Evolutionary conservation across 257 asterid genomes (phyloP), one percentile per base, ranked within the genome.

Genomic region (Phtheirospermum japonicum): DNA sequence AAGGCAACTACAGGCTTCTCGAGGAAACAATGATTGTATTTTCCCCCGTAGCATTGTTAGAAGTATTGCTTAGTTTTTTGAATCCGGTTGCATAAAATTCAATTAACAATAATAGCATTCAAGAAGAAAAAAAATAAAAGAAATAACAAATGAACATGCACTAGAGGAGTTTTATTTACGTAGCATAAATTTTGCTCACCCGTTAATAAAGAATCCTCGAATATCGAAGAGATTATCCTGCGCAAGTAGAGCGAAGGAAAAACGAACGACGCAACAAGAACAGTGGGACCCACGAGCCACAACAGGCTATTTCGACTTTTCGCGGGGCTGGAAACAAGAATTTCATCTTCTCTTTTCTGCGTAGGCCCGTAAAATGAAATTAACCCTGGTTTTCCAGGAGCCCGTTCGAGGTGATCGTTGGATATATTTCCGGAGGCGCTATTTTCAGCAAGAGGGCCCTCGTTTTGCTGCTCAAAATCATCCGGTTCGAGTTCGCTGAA

Each of bases 171-270:
- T 23, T 23, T 23, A 23, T 23, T 23, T 9, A 14, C 16, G 14
- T 17, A 56, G 63, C 54, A 55, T 17, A 63, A 65, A 39, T 33
- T 64, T 52, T 53, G 48, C 77, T 12, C 66, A 89, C 99, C 97
- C 14, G 99, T 87, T 75, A 93, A 64, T 65, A 93, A 75, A 73
- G 99, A 93, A 80, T 93, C 99, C 83, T 93, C 97, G 59, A 89
- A 89, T 79, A 93, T 71, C 10, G 83, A 79, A 7, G 97, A 80
- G 33, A 93, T 75, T 57, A 92, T 75, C 73, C 79, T 83, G 73
- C 99, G 96, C 80, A 92, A 70, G 75, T 89, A 92, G 69, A 92
- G 94, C 8, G 99, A 92, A 16, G 99, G 97, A 66, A 92, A 85
- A 71, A 92, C 77, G 64, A 92, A 92, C 34, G 96, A 92, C 63